These are phyloP conservation scores for Hibiscus mutabilis DNA, from an alignment of 345 rosid species.

Conservation along the genomic window DNA sequence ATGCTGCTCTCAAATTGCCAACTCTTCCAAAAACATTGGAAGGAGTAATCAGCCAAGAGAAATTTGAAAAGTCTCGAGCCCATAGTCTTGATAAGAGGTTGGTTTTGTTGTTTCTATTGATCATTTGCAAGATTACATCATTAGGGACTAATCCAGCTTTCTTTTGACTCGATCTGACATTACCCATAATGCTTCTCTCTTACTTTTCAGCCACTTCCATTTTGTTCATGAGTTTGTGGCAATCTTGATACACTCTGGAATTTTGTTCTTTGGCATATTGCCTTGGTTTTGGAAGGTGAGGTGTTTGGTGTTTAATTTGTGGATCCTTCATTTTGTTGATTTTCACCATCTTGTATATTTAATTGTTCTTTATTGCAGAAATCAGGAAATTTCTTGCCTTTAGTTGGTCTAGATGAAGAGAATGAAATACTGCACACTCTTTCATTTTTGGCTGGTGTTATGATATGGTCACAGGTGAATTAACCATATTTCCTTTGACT, in stretches of 20 bases:
- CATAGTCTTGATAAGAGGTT: constrained; percentile 99
- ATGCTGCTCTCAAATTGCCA: constrained; percentile 68
- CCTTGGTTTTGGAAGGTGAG: constrained; percentile 99
- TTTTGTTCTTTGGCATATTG: constrained; percentile 77
- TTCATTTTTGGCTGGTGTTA: constrained; percentile 84
- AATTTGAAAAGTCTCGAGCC: constrained; percentile 83
- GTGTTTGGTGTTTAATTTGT: constrained; percentile 4
- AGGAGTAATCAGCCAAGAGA: constrained; percentile 89
- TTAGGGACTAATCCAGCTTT: no score
- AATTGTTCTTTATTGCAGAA: constrained; percentile 38
- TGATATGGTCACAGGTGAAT: constrained; percentile 91
- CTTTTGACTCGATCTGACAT: background rate
- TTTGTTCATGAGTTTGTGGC: constrained; percentile 88
- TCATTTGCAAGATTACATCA: background rate
- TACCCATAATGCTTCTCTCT: constrained; percentile 13
- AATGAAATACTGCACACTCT: constrained; percentile 89
- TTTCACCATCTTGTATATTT: constrained; percentile 3
- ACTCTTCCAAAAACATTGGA: constrained; percentile 81
- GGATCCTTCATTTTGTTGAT: background rate
- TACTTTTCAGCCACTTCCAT: constrained; percentile 65
- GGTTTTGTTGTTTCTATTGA: constrained; percentile 12
- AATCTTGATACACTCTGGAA: constrained; percentile 85
- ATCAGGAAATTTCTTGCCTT: constrained; percentile 60
- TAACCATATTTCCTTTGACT: constrained; percentile 8
- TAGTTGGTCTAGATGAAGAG: constrained; percentile 61